Percentiles rank a stretch among this genome's conserved stretches.
Evolutionary conservation across 495 filamentous ascomycete species (phyloP).

Genomic region (Annulohypoxylon bovei): DNA sequence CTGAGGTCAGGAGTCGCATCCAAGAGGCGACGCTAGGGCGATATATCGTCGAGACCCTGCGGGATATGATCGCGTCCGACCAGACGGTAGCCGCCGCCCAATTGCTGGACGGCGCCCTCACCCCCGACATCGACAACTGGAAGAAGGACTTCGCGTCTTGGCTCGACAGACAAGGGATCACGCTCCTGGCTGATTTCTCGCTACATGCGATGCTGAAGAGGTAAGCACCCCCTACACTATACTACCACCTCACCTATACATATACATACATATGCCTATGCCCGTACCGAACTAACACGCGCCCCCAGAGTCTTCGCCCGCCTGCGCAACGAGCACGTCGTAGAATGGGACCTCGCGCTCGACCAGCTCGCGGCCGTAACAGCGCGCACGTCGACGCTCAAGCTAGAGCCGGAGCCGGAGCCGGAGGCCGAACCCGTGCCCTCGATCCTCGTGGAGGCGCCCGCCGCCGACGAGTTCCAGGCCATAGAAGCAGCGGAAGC

Average conservation of each 20-base stretch:
- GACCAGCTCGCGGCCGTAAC: background rate
- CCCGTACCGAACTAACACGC: background rate
- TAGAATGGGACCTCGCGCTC: constrained; percentile 27
- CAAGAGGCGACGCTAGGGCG: constrained; percentile 22
- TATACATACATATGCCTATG: background rate
- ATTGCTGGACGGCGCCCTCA: constrained; percentile 3
- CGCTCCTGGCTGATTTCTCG: constrained; percentile 12
- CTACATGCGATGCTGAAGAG: constrained; percentile 20
- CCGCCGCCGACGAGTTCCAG: background rate
- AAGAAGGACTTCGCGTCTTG: constrained; percentile 18
- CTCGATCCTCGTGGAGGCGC: background rate
- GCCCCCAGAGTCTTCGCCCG: constrained; percentile 10
- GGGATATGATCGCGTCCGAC: constrained; percentile 16
- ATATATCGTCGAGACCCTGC: constrained; percentile 18
- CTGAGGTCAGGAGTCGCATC: constrained; percentile 10
- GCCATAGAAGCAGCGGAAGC: background rate
- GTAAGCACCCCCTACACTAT: background rate
- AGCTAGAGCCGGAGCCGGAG: constrained; percentile 20
- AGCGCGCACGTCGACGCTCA: background rate
- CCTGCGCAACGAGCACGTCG: constrained; percentile 6
- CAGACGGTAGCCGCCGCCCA: constrained; percentile 13
- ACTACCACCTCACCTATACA: background rate
- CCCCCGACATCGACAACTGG: constrained; percentile 24
- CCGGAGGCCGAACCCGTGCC: constrained; percentile 7
- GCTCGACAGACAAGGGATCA: constrained; percentile 27